Evolutionary conservation across 352 stramenopile species (phyloP).

Genomic region (Globisporangium rhizosaccharum): DNA sequence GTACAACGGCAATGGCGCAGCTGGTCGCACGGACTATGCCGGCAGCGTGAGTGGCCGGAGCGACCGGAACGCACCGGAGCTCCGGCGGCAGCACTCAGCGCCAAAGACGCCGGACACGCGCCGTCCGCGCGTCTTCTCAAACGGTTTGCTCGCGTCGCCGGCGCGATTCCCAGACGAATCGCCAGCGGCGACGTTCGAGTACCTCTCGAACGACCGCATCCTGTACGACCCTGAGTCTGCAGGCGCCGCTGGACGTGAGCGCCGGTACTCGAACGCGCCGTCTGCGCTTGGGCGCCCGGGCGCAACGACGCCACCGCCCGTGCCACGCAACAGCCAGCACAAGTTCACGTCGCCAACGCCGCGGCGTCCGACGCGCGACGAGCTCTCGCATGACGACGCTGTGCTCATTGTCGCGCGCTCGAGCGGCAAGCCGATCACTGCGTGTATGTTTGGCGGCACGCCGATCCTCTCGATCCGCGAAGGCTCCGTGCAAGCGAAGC

Average conservation of each 20-base stretch:
- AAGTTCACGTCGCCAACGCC: background rate
- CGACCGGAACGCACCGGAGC: conserved; percentile 12
- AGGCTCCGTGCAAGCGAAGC: conserved; percentile 57
- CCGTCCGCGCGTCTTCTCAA: conserved; percentile 9
- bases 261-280: conserved; percentile 10
- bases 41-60: no score
- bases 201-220: conserved; percentile 9
- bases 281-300: background rate
- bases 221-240: conserved; percentile 12
- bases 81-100: conserved; percentile 12
- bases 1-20: background rate
- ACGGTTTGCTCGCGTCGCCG: background rate
- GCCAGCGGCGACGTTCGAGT: background rate
- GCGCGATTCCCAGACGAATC: no score
- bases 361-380: conserved; percentile 12
- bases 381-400: conserved; percentile 46
- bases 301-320: background rate
- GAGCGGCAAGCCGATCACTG: conserved; percentile 43
- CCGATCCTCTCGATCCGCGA: conserved; percentile 55
- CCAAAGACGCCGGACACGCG: background rate
- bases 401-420: conserved; percentile 49
- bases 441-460: conserved; percentile 61
- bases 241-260: background rate
- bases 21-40: background rate
- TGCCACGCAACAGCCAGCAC: background rate